Percentiles rank a stretch among this genome's conserved stretches.
Evolutionary conservation across 352 stramenopile genomes (phyloP).

Genomic region (Elongisporangium anandrum): DNA sequence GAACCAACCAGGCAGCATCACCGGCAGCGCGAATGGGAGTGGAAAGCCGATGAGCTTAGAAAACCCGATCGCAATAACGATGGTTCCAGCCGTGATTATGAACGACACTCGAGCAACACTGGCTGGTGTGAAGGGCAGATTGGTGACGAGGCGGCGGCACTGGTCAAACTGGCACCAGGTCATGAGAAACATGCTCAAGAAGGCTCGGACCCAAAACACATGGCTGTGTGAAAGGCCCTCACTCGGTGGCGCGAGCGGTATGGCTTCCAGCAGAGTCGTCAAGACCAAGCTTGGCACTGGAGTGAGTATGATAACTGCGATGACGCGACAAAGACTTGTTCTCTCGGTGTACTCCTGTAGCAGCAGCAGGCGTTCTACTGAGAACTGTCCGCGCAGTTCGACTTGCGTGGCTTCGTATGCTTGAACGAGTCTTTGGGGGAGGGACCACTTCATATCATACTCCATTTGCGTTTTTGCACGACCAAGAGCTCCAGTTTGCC

Average conservation of each 20-base stretch:
- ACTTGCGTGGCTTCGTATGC: constrained; percentile 11
- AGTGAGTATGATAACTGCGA: constrained; percentile 6
- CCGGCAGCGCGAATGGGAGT: constrained; percentile 23
- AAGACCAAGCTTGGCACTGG: constrained; percentile 12
- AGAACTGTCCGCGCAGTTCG: constrained; percentile 22
- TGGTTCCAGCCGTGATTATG: constrained; percentile 5
- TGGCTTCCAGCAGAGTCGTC: constrained; percentile 10
- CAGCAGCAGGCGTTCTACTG: constrained; percentile 11
- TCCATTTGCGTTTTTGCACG: too few relatives aligned
- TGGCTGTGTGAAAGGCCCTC: constrained; percentile 11
- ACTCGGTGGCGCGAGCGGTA: constrained; percentile 15
- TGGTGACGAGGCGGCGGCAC: constrained; percentile 12
- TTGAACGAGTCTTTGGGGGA: too few relatives aligned
- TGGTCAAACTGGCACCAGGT: constrained; percentile 13
- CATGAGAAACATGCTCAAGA: constrained; percentile 13
- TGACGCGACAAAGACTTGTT: constrained; percentile 1
- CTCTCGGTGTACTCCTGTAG: constrained; percentile 9
- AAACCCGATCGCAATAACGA: constrained; percentile 3
- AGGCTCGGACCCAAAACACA: constrained; percentile 14
- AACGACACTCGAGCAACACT: constrained; percentile 9
- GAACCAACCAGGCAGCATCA: not conserved
- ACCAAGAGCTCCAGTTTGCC: too few relatives aligned
- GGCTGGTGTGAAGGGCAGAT: not conserved
- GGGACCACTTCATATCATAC: too few relatives aligned
- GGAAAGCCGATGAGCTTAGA: constrained; percentile 28